These are phyloP conservation scores for Mortierella sp. DNA, from an alignment of 371 early-diverging fungal genomes.

Conservation along the genomic window DNA sequence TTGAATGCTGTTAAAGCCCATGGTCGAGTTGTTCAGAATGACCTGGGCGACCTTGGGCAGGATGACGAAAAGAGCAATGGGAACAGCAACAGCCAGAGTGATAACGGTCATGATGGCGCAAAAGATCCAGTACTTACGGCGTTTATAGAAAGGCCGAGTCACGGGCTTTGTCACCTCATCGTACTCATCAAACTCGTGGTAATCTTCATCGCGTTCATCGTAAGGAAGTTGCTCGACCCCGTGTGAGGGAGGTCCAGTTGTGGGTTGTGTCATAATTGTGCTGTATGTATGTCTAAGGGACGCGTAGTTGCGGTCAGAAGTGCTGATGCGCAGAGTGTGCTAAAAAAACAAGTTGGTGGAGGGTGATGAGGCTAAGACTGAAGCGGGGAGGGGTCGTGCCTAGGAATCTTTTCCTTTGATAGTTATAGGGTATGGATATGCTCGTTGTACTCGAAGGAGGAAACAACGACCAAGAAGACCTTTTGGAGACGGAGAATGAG, in stretches of 20 bases:
- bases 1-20: conserved; percentile 57
- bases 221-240: conserved; percentile 30
- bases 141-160: conserved; percentile 56
- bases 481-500: conserved; percentile 5
- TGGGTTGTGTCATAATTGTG: conserved; percentile 10
- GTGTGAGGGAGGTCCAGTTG: conserved; percentile 20
- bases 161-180: conserved; percentile 29
- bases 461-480: not conserved
- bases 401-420: too few relatives aligned
- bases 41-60: conserved; percentile 69
- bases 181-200: conserved; percentile 46
- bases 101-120: conserved; percentile 62
- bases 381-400: too few relatives aligned
- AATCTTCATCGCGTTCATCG: conserved; percentile 44
- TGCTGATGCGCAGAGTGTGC: too few relatives aligned
- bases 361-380: too few relatives aligned
- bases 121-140: conserved; percentile 68
- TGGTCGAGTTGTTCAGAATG: conserved; percentile 58
- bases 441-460: too few relatives aligned
- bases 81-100: conserved; percentile 57
- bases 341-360: not conserved
- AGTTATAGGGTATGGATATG: too few relatives aligned
- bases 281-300: not conserved
- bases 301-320: conserved; percentile 6
- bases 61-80: conserved; percentile 61